A percentile compares a stretch with the other conserved stretches of the same genome.
Conservation (phyloP, 2,329 filamentous ascomycete genomes). For the Hypoxylon sp. region DNA sequence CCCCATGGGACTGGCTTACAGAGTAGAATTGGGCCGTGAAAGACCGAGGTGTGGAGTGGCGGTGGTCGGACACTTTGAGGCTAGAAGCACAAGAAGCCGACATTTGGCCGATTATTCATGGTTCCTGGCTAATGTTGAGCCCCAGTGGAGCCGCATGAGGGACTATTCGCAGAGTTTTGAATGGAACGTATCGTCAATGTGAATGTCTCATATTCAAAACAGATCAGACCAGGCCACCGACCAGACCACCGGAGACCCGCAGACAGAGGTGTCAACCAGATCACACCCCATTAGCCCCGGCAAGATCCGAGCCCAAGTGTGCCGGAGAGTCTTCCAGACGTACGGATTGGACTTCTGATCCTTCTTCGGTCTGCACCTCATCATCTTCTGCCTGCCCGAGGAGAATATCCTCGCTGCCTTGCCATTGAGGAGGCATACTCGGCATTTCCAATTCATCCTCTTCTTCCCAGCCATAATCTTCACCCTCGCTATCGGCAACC, state of each 20-base stretch:
- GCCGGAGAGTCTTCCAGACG: constrained; percentile 27
- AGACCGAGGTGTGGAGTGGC: constrained; percentile 49
- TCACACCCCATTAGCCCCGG: constrained; percentile 29
- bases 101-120: constrained; percentile 49
- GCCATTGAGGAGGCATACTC: constrained; percentile 75
- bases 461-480: constrained; percentile 81
- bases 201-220: constrained; percentile 29
- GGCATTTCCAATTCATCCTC: constrained; percentile 74
- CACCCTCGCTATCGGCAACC: constrained; percentile 74
- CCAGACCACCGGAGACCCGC: constrained; percentile 28
- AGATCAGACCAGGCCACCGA: constrained; percentile 25
- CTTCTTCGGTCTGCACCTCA: constrained; percentile 57
- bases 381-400: constrained; percentile 63
- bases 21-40: constrained; percentile 47
- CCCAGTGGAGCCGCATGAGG: constrained; percentile 37
- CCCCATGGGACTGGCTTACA: constrained; percentile 31
- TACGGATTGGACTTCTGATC: constrained; percentile 38
- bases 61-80: constrained; percentile 42
- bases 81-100: constrained; percentile 46
- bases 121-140: constrained; percentile 35
- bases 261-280: constrained; percentile 35
- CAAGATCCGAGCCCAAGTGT: constrained; percentile 35
- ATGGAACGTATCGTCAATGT: constrained; percentile 33
- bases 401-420: constrained; percentile 76
- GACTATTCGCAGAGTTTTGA: constrained; percentile 23